Percentiles rank a stretch among this genome's conserved stretches.
phyloP scores from a whole-genome alignment of 2,329 filamentous ascomycete species.

The Onygenales sp. region DNA sequence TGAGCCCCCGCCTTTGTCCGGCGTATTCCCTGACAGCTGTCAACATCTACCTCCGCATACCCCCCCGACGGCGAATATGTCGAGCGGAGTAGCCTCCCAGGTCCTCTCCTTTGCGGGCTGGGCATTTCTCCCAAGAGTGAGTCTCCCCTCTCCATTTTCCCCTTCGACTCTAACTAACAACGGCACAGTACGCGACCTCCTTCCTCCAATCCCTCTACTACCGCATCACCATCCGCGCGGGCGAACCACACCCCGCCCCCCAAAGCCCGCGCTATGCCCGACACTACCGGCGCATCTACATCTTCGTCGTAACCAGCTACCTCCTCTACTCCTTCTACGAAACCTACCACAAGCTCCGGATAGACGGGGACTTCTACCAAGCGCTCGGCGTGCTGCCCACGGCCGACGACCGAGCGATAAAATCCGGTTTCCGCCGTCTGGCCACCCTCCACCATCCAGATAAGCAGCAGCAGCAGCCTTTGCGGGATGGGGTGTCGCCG shows the following conservation, averaged over 20 bases:
- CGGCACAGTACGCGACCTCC: constrained; percentile 59
- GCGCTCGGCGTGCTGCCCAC: constrained; percentile 60
- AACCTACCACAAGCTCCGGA: constrained; percentile 69
- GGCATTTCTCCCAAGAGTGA: constrained; percentile 53
- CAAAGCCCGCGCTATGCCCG: constrained; percentile 58
- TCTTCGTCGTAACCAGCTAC: constrained; percentile 72
- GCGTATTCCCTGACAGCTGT: not conserved
- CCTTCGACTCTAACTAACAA: not conserved
- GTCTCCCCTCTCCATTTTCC: constrained; percentile 13
- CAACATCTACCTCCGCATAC: not conserved
- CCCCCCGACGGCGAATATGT: constrained; percentile 12
- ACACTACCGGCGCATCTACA: constrained; percentile 75
- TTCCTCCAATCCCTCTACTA: constrained; percentile 78
- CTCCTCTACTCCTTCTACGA: constrained; percentile 90
- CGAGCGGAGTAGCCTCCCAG: constrained; percentile 28
- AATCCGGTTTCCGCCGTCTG: constrained; percentile 73
- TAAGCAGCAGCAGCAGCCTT: constrained; percentile 49
- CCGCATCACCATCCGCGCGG: constrained; percentile 77
- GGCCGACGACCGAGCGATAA: constrained; percentile 66
- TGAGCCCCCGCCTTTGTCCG: not conserved
- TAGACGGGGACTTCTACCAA: constrained; percentile 66
- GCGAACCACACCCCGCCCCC: constrained; percentile 63
- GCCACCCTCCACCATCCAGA: constrained; percentile 68
- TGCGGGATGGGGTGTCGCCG: constrained; percentile 16
- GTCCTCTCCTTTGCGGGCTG: constrained; percentile 50